These are phyloP conservation scores for Lecanosticta acicola DNA, from an alignment of 2,329 filamentous ascomycete species.

Conservation along the genomic window DNA sequence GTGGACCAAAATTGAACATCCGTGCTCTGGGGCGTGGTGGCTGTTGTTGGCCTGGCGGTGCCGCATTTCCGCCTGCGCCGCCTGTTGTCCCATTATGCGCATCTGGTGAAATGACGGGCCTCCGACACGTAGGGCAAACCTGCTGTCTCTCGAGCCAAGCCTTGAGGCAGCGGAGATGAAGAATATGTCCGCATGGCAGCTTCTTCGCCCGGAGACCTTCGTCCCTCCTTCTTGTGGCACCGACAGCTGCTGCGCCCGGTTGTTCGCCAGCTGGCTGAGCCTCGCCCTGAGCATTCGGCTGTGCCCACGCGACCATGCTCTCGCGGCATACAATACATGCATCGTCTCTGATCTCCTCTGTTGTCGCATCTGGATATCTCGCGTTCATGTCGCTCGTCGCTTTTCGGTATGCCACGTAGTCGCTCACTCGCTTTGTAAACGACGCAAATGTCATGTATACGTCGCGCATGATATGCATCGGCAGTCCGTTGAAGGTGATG, in stretches of 20 bases:
- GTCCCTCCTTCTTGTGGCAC: constrained; percentile 49
- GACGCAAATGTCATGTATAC: constrained; percentile 90
- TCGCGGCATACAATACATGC: constrained; percentile 98
- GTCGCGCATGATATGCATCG: constrained; percentile 94
- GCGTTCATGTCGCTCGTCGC: constrained; percentile 92
- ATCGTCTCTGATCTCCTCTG: constrained; percentile 76
- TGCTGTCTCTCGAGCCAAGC: constrained; percentile 97
- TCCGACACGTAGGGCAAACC: constrained; percentile 89
- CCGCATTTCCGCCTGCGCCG: constrained; percentile 11
- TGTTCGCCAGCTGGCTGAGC: constrained; percentile 25
- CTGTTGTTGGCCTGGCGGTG: constrained; percentile 9
- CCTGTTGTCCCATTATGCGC: constrained; percentile 11
- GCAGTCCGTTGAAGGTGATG: constrained; percentile 87
- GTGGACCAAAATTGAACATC: constrained; percentile 66
- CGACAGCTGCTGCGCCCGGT: constrained; percentile 19
- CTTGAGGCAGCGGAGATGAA: constrained; percentile 90
- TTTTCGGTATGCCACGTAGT: constrained; percentile 82
- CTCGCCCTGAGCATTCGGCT: constrained; percentile 40
- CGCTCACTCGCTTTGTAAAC: constrained; percentile 82
- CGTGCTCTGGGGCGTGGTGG: constrained; percentile 33
- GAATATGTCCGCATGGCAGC: constrained; percentile 88
- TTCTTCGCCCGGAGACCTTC: constrained; percentile 89
- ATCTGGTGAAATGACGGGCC: constrained; percentile 60
- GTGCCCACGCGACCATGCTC: constrained; percentile 80
- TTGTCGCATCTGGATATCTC: constrained; percentile 81